Base-by-base conservation (phyloP, 163 green algal species). In the Chlamydomonas reinhardtii region DNA sequence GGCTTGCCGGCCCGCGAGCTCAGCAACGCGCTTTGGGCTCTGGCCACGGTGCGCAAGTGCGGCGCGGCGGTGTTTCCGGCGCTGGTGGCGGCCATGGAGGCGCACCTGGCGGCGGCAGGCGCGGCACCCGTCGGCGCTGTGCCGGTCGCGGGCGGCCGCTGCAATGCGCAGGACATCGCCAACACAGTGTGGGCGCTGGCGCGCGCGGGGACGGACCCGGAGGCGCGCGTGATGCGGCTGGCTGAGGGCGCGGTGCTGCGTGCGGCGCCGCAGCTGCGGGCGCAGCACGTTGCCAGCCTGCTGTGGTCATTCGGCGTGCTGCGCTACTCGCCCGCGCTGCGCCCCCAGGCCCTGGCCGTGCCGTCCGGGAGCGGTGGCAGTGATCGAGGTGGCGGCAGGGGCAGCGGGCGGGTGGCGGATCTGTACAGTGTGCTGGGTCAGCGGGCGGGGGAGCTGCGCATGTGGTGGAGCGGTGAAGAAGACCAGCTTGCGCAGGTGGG, bases 101-200 rank as follows among this genome's bases (percentile, higher is more conserved):
- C 70, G 27, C 70, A 73, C 34, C 80, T 86, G 69, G 34, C 32
- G 68, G 78, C 48, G 22, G 32, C 78, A 52, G 78, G 70, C 66
- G 15, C n/a, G 65, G 25, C 35, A 31, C 61, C 25, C 1, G 62
- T 29, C 1, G 29, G 39, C 39, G n/a, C n/a, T 20, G 65, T 27
- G 65, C 27, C 17, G 17, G 65, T 52, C 24, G 52, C 31, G 8
- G 61, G 61, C 48, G 48, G 76, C 37, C 19, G 35, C 25, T 73
- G 61, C 62, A 83, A 83, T 20, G 76, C 65, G 2, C 65, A 85
- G 80, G 80, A 86, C 56, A 29, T 86, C 22, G 32, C 56, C 5
- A 86, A 86, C 35, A 54, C 70, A 2, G 80, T 86, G 24, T 86
- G 80, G 80, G 80, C 80, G 34, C 70, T 86, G 54, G 80, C 80